Evolutionary conservation across 176 grass and related monocot genomes (phyloP).

Genomic region (Hsuehochloa calcarea): DNA sequence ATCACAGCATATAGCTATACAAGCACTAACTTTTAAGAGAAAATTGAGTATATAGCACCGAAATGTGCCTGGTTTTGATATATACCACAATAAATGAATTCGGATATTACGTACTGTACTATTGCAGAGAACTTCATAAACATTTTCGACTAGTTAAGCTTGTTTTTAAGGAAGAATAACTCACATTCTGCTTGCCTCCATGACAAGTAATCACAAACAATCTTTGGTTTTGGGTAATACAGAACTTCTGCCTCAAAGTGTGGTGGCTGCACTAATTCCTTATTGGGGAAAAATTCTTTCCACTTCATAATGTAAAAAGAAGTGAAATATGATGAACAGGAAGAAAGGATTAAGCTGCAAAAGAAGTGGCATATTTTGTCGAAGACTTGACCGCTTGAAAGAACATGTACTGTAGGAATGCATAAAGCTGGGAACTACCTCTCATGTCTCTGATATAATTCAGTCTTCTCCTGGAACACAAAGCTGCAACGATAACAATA

Average conservation of each 20-base stretch:
- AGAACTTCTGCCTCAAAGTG: slow-evolving; percentile 62
- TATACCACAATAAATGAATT: no score
- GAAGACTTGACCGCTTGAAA: slow-evolving; percentile 22
- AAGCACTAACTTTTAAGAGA: not conserved
- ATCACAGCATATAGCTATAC: slow-evolving; percentile 1
- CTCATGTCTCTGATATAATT: slow-evolving; percentile 53
- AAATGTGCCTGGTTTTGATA: no score
- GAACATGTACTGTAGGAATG: not conserved
- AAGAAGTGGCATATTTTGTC: slow-evolving; percentile 18
- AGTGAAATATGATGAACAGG: slow-evolving; percentile 65
- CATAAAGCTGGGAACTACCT: slow-evolving; percentile 40
- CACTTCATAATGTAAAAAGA: slow-evolving; percentile 68
- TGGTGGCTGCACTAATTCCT: slow-evolving; percentile 49
- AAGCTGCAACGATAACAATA: slow-evolving; percentile 54
- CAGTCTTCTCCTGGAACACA: slow-evolving; percentile 62
- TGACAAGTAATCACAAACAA: slow-evolving; percentile 68
- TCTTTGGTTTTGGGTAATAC: slow-evolving; percentile 61
- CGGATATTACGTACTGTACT: not conserved
- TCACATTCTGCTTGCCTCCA: slow-evolving; percentile 85
- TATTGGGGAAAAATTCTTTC: slow-evolving; percentile 63
- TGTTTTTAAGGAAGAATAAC: slow-evolving; percentile 1
- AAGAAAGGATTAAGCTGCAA: slow-evolving; percentile 72
- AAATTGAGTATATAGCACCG: no score
- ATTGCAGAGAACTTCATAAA: not conserved
- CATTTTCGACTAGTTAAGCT: not conserved